Evolutionary conservation across 2,329 filamentous ascomycete species (phyloP).

Genomic region (Clarireedia hainanense): DNA sequence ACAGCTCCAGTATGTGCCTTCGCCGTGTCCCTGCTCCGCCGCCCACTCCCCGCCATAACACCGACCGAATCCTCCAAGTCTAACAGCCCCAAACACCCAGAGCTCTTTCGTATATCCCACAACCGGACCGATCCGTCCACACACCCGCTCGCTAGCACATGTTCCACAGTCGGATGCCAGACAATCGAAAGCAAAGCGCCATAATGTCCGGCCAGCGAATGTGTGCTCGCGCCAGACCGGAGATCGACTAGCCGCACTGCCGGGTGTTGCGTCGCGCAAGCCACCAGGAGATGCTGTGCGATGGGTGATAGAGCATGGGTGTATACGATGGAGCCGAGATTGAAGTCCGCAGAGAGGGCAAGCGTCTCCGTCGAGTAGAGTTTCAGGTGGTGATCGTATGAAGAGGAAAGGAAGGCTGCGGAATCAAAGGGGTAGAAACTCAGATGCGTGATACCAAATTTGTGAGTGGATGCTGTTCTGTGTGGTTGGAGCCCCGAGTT

Average conservation of each 20-base stretch:
- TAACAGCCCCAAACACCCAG: slow-evolving; percentile 66
- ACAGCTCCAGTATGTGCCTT: slow-evolving; percentile 74
- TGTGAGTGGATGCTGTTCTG: slow-evolving; percentile 39
- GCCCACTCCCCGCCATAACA: slow-evolving; percentile 28
- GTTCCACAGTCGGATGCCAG: slow-evolving; percentile 76
- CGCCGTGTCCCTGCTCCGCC: slow-evolving; percentile 40
- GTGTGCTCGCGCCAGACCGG: slow-evolving; percentile 68
- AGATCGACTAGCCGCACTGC: slow-evolving; percentile 80
- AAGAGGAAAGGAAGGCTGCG: slow-evolving; percentile 66
- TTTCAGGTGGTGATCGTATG: slow-evolving; percentile 71
- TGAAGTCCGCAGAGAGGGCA: slow-evolving; percentile 55
- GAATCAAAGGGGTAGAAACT: slow-evolving; percentile 74
- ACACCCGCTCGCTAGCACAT: slow-evolving; percentile 77
- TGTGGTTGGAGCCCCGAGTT: background rate
- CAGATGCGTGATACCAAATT: slow-evolving; percentile 66
- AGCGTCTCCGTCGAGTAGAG: slow-evolving; percentile 62
- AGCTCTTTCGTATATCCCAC: slow-evolving; percentile 80
- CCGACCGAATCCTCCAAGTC: slow-evolving; percentile 80
- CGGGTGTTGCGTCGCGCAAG: slow-evolving; percentile 81
- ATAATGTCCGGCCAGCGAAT: slow-evolving; percentile 61
- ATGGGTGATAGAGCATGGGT: slow-evolving; percentile 71
- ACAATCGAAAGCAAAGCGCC: slow-evolving; percentile 60
- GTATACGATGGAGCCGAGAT: slow-evolving; percentile 61
- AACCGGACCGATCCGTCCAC: slow-evolving; percentile 75
- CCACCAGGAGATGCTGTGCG: slow-evolving; percentile 68